phyloP scores from a whole-genome alignment of 1,284 basidiomycete species.

The Tilletiopsis washingtonensis region DNA sequence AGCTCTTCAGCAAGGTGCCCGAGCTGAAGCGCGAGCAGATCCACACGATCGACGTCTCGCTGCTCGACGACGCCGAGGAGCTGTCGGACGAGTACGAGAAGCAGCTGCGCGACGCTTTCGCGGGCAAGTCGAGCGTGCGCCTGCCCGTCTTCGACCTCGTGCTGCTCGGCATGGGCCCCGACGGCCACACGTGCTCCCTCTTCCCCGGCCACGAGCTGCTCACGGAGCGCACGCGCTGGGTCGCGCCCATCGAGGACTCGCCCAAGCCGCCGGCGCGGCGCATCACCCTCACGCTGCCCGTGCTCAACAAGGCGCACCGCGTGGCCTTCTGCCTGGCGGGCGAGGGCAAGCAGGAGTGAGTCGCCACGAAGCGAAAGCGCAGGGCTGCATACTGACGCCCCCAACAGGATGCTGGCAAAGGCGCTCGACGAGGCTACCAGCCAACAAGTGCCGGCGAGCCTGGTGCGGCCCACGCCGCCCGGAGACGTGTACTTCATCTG shows the following conservation, averaged over 20 bases:
- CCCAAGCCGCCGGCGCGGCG: conserved; percentile 87
- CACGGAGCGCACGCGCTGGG: conserved; percentile 79
- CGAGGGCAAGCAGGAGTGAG: conserved; percentile 72
- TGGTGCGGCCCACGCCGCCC: conserved; percentile 69
- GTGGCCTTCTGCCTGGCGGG: conserved; percentile 83
- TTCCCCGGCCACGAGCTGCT: conserved; percentile 87
- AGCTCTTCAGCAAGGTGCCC: conserved; percentile 75
- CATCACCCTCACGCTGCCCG: conserved; percentile 54
- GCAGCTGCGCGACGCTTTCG: conserved; percentile 75
- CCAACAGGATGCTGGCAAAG: conserved; percentile 58
- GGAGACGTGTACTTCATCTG: conserved; percentile 53
- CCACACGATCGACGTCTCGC: conserved; percentile 68
- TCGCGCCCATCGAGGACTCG: conserved; percentile 82
- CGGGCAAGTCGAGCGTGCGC: conserved; percentile 42
- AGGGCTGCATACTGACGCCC: no score
- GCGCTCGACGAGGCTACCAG: conserved; percentile 75
- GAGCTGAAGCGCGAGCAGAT: conserved; percentile 67
- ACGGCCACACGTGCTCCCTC: conserved; percentile 92
- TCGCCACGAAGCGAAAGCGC: no score
- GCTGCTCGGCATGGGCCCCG: conserved; percentile 51
- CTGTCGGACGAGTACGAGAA: conserved; percentile 88
- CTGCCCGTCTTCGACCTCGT: conserved; percentile 48
- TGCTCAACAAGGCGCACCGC: conserved; percentile 56
- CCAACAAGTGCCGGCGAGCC: conserved; percentile 71
- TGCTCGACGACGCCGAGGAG: conserved; percentile 65